Conservation (phyloP, 2,329 filamentous ascomycete species). For the Penicillium concentricum region DNA sequence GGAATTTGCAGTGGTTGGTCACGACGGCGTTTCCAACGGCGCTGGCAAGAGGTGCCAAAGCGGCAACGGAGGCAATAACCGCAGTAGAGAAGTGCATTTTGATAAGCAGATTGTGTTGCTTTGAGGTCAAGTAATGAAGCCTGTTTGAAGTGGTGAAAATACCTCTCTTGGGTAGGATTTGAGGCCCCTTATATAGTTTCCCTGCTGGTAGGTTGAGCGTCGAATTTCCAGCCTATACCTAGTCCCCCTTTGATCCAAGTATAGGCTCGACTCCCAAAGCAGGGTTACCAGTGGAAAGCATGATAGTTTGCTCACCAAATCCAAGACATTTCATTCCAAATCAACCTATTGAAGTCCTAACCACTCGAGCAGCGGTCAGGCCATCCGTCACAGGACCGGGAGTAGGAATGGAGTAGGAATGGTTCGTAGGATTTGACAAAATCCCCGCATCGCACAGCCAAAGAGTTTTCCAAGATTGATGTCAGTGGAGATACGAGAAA, state of each 20-base stretch:
- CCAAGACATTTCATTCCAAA: slow-evolving; percentile 7
- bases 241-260: not conserved
- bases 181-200: slow-evolving; percentile 10
- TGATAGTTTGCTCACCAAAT: not conserved
- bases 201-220: not conserved
- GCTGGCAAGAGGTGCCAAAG: slow-evolving; percentile 32
- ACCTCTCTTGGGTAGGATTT: not conserved
- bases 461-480: not conserved
- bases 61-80: slow-evolving; percentile 30
- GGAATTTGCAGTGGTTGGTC: slow-evolving; percentile 38
- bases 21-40: slow-evolving; percentile 41
- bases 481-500: not conserved
- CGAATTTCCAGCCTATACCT: not conserved
- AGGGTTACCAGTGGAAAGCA: not conserved
- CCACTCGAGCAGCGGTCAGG: slow-evolving; percentile 2
- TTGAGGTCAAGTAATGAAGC: slow-evolving; percentile 5
- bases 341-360: not conserved
- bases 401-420: not conserved
- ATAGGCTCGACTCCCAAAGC: not conserved
- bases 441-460: not conserved
- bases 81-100: slow-evolving; percentile 36
- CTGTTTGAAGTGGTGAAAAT: not conserved
- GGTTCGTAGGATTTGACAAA: not conserved
- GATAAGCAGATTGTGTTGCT: not conserved
- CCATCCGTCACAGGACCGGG: slow-evolving; percentile 3